Conservation (phyloP, 495 filamentous ascomycete species). For the Pyrenopolyporus hunteri region DNA sequence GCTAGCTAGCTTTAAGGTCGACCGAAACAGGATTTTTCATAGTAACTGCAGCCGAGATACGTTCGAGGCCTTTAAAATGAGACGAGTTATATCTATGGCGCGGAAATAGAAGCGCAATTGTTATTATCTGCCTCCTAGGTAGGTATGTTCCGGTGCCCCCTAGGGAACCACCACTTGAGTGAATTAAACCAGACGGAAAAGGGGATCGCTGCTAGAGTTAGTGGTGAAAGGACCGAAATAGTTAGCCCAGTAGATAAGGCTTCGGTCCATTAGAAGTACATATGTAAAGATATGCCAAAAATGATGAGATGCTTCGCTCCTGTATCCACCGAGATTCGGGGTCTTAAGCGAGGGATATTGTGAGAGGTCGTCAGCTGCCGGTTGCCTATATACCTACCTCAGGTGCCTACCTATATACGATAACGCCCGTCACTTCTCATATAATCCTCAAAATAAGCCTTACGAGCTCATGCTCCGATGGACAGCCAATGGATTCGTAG, state of each 20-base stretch:
- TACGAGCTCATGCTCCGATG: slow-evolving; percentile 2
- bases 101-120: slow-evolving; percentile 1
- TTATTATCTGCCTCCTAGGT: too few relatives aligned
- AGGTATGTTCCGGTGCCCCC: background rate
- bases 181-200: background rate
- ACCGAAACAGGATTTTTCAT: slow-evolving; percentile 30
- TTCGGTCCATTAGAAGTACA: background rate
- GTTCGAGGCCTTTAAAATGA: slow-evolving; percentile 8
- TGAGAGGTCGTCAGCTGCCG: too few relatives aligned
- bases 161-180: background rate
- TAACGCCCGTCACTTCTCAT: background rate
- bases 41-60: slow-evolving; percentile 10
- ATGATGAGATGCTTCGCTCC: background rate
- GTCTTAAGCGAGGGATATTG: slow-evolving; percentile 6
- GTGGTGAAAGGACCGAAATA: slow-evolving; percentile 10
- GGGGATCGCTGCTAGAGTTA: background rate
- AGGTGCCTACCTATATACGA: background rate
- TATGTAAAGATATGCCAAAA: too few relatives aligned
- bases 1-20: slow-evolving; percentile 16
- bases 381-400: too few relatives aligned
- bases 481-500: slow-evolving; percentile 9
- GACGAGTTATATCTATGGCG: slow-evolving; percentile 14
- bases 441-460: slow-evolving; percentile 9
- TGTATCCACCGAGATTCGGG: background rate
- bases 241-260: slow-evolving; percentile 1